phyloP scores from a whole-genome alignment of 2,329 filamentous ascomycete genomes.

The Aspergillus neoniger region DNA sequence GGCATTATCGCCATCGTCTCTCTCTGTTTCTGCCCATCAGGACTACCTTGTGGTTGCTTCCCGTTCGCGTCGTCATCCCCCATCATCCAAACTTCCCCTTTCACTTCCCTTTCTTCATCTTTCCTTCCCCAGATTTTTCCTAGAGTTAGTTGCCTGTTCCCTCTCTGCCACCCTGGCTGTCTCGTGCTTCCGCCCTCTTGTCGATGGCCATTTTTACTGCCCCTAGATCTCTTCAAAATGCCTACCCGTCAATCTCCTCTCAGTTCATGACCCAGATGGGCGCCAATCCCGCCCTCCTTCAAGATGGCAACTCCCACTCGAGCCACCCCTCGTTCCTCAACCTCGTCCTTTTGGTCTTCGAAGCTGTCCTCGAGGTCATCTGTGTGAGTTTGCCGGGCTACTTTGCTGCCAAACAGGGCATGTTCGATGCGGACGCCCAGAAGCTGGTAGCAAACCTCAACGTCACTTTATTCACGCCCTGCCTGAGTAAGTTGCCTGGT shows the following conservation, averaged over 20 bases:
- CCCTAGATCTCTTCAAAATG: constrained; percentile 52
- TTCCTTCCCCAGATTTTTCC: not conserved
- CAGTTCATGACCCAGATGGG: constrained; percentile 26
- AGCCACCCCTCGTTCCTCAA: constrained; percentile 56
- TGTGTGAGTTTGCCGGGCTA: constrained; percentile 94
- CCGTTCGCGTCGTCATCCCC: constrained; percentile 1
- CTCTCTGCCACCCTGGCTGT: not conserved
- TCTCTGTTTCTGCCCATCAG: not conserved
- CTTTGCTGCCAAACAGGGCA: constrained; percentile 82
- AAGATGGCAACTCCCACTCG: constrained; percentile 32
- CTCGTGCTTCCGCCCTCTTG: not conserved
- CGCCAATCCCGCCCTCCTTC: constrained; percentile 18
- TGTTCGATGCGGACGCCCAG: constrained; percentile 94
- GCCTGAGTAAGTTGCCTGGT: constrained; percentile 68
- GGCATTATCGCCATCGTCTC: not conserved
- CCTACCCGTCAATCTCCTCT: constrained; percentile 31
- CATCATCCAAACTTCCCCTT: not conserved
- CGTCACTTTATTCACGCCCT: constrained; percentile 93
- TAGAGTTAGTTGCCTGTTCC: too few relatives aligned
- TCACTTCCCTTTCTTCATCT: not conserved
- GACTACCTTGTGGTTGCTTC: not conserved
- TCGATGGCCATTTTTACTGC: constrained; percentile 49
- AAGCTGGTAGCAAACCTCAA: constrained; percentile 97
- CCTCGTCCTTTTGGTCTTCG: constrained; percentile 81
- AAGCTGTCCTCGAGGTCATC: constrained; percentile 91